phyloP scores from a whole-genome alignment of 2,329 filamentous ascomycete genomes.

The Sclerotinia minor region DNA sequence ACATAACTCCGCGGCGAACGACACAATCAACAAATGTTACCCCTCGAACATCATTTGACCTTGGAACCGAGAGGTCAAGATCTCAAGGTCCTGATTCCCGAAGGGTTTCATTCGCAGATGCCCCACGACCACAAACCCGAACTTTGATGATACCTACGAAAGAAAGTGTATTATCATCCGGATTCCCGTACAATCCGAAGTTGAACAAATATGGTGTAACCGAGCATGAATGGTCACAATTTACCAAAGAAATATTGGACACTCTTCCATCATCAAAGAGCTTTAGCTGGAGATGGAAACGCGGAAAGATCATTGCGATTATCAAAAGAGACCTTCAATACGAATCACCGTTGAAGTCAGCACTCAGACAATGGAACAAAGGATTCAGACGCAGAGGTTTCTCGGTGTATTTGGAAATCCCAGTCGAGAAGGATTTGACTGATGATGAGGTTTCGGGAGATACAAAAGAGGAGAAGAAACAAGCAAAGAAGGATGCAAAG shows the following conservation, averaged over 20 bases:
- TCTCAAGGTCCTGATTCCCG: slow-evolving; percentile 25
- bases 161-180: slow-evolving; percentile 33
- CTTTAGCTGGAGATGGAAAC: slow-evolving; percentile 15
- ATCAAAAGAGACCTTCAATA: slow-evolving; percentile 30
- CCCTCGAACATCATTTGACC: slow-evolving; percentile 20
- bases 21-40: slow-evolving; percentile 23
- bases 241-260: slow-evolving; percentile 33
- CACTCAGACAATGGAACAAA: slow-evolving; percentile 34
- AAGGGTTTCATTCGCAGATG: slow-evolving; percentile 22
- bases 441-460: slow-evolving; percentile 16
- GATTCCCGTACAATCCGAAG: slow-evolving; percentile 34
- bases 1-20: slow-evolving; percentile 2
- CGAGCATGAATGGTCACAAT: slow-evolving; percentile 35
- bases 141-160: slow-evolving; percentile 30
- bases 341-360: slow-evolving; percentile 31
- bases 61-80: slow-evolving; percentile 19
- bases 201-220: slow-evolving; percentile 30
- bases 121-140: slow-evolving; percentile 8
- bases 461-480: slow-evolving; percentile 22
- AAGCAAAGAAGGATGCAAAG: slow-evolving; percentile 25
- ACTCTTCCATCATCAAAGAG: slow-evolving; percentile 22
- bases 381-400: slow-evolving; percentile 32
- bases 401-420: slow-evolving; percentile 34
- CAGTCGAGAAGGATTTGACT: slow-evolving; percentile 21
- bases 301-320: slow-evolving; percentile 7